These are phyloP conservation scores for Candida glucosophila DNA, from an alignment of 1,139 yeast species.

Conservation along the genomic window DNA sequence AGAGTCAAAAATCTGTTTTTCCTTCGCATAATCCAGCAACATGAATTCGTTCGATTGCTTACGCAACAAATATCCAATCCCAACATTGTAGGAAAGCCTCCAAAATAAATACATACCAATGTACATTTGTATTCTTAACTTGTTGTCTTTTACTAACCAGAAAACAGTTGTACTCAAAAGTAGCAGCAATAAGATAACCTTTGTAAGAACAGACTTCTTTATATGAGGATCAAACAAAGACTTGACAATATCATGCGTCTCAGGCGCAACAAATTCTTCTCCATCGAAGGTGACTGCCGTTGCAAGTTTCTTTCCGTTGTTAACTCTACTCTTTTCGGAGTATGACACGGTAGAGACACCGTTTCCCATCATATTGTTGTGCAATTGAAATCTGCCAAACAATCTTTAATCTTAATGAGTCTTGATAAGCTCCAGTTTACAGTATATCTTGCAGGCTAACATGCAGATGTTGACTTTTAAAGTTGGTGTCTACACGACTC, in stretches of 20 bases:
- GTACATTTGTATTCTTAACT: conserved; percentile 35
- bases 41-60: conserved; percentile 57
- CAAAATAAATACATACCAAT: conserved; percentile 58
- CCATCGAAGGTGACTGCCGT: conserved; percentile 43
- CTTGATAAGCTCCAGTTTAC: too few species aligned
- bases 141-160: conserved; percentile 21
- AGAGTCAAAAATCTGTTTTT: too few species aligned
- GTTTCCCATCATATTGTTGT: too few species aligned
- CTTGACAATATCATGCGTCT: conserved; percentile 81
- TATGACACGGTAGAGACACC: not conserved
- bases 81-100: conserved; percentile 72
- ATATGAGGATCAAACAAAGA: conserved; percentile 73
- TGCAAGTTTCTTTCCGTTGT: conserved; percentile 13
- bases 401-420: too few species aligned
- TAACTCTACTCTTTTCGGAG: conserved; percentile 2
- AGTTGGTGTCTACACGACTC: too few species aligned
- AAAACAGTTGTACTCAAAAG: conserved; percentile 45
- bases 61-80: conserved; percentile 65
- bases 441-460: too few species aligned
- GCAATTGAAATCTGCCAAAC: too few species aligned
- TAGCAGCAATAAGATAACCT: conserved; percentile 46
- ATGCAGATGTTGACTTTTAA: too few species aligned
- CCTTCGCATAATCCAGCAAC: conserved; percentile 27
- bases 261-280: conserved; percentile 57
- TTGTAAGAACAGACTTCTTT: conserved; percentile 60